phyloP scores from a whole-genome alignment of 306 rosid genomes.

The Sphenostylis stenocarpa region DNA sequence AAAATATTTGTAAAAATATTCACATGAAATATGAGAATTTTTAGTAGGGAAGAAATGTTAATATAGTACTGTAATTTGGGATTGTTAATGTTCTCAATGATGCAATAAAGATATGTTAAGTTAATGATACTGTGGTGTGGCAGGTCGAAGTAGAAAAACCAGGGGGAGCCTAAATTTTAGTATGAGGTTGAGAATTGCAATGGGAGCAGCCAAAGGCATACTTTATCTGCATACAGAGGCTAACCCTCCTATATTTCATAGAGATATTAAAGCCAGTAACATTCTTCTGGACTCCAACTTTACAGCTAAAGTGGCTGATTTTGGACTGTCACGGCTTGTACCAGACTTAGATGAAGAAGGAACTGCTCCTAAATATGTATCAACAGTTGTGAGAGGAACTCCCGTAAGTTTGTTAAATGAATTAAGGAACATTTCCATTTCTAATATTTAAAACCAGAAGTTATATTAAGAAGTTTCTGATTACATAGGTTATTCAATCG shows the following conservation, averaged over 20 bases:
- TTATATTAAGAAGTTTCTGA: neutral
- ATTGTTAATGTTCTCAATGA: constrained; percentile 14
- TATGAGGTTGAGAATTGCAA: constrained; percentile 64
- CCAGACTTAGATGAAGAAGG: constrained; percentile 70
- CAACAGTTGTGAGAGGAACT: constrained; percentile 93
- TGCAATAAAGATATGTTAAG: neutral
- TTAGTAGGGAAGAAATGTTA: neutral
- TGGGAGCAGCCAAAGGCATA: constrained; percentile 89
- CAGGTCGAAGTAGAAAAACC: constrained; percentile 53
- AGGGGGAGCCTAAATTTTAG: constrained; percentile 49
- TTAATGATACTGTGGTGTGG: constrained; percentile 29
- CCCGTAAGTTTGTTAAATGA: constrained; percentile 61
- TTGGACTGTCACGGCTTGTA: constrained; percentile 88
- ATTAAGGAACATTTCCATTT: constrained; percentile 4
- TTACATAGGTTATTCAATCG: neutral
- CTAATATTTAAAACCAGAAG: neutral
- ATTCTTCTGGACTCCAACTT: constrained; percentile 75
- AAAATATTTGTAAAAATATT: too few species aligned
- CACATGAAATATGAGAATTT: too few species aligned
- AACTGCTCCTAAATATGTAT: constrained; percentile 56
- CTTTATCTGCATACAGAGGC: constrained; percentile 90
- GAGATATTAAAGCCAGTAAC: constrained; percentile 90
- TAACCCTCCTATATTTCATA: constrained; percentile 91
- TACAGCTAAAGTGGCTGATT: constrained; percentile 86
- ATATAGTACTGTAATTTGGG: neutral